phyloP scores from a whole-genome alignment of 345 rosid genomes.

The Rhodamnia argentea region DNA sequence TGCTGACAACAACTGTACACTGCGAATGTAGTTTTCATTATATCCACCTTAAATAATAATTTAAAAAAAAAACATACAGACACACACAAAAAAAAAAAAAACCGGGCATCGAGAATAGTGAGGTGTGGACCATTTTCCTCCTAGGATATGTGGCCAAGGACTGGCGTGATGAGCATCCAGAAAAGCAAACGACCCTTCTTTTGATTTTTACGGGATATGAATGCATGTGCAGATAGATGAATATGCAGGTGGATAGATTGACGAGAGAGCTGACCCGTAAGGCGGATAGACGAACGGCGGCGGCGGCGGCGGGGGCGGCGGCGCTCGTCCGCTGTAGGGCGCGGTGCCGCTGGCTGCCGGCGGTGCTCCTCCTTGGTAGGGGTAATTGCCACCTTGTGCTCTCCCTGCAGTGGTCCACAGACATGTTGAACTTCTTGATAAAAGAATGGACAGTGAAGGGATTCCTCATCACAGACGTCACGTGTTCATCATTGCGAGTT shows the following conservation, averaged over 20 bases:
- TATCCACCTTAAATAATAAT: not conserved
- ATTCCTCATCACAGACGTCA: not conserved
- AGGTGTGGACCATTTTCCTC: not conserved
- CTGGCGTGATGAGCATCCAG: not conserved
- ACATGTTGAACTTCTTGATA: not conserved
- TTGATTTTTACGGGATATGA: too few relatives aligned
- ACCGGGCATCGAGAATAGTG: not conserved
- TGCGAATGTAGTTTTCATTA: not conserved
- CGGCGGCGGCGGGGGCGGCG: conserved; percentile 15
- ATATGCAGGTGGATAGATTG: not conserved
- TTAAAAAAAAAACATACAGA: not conserved
- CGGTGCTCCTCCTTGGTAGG: conserved; percentile 26
- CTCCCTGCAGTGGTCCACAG: conserved; percentile 28
- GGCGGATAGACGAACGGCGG: conserved; percentile 38
- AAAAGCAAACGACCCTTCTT: not conserved
- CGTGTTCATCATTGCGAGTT: not conserved
- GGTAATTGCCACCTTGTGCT: conserved; percentile 50
- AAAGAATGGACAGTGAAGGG: not conserved
- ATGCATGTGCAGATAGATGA: not conserved
- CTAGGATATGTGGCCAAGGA: not conserved
- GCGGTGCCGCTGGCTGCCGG: conserved; percentile 26
- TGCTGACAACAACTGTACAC: not conserved
- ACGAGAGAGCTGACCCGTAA: conserved; percentile 37
- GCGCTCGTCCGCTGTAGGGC: conserved; percentile 30
- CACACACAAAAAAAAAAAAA: not conserved